A percentile compares a stretch with the other conserved stretches of the same genome.
phyloP scores from a whole-genome alignment of 1,139 yeast genomes.

The Taphrina betulina region DNA sequence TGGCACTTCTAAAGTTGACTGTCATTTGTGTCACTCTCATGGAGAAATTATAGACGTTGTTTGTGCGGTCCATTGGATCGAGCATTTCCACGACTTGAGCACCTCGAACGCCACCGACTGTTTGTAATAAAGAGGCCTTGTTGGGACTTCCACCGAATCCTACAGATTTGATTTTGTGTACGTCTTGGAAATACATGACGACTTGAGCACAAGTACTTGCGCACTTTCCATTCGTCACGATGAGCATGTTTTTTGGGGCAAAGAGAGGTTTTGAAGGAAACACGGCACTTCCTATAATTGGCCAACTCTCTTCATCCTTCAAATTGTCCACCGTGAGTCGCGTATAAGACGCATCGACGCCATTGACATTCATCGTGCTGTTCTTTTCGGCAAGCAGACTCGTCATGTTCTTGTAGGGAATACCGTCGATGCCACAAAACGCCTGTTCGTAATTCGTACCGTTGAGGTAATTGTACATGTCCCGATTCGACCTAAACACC shows the following conservation, averaged over 20 bases:
- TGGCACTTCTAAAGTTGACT: constrained; percentile 14
- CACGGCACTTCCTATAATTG: constrained; percentile 5
- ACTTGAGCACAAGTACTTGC: constrained; percentile 19
- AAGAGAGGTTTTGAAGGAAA: constrained; percentile 10
- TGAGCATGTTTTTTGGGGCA: constrained; percentile 3
- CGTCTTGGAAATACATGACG: constrained; percentile 14
- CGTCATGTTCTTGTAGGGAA: not conserved
- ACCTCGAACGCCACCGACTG: constrained; percentile 19
- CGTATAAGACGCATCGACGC: not conserved
- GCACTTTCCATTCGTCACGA: constrained; percentile 16
- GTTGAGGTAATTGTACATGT: constrained; percentile 2
- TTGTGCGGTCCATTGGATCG: not conserved
- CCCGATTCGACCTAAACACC: constrained; percentile 6
- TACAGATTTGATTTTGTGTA: constrained; percentile 12
- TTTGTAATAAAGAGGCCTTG: constrained; percentile 1
- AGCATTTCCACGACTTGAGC: constrained; percentile 21
- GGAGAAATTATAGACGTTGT: constrained; percentile 18
- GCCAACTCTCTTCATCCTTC: constrained; percentile 4
- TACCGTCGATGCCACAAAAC: constrained; percentile 5
- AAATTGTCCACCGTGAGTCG: constrained; percentile 14
- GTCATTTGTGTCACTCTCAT: constrained; percentile 21
- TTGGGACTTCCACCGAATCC: constrained; percentile 18
- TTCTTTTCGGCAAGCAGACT: not conserved
- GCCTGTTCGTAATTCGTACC: not conserved
- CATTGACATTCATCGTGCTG: constrained; percentile 9